A percentile compares a stretch with the other conserved stretches of the same genome.
phyloP scores from a whole-genome alignment of 1,284 basidiomycete genomes.

The Cryptococcus sp. region DNA sequence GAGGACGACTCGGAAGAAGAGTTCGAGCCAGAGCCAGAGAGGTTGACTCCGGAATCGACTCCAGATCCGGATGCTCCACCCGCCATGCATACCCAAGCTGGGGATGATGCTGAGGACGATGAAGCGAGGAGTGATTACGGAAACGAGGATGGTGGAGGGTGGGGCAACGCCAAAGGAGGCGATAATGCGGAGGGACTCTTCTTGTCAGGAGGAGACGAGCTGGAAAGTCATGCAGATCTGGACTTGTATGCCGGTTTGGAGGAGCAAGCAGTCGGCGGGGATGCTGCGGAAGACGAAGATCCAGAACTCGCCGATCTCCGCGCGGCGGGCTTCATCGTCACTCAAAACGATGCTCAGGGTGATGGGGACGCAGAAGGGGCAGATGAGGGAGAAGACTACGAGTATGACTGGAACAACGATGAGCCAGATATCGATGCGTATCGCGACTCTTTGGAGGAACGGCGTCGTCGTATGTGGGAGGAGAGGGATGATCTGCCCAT shows the following conservation, averaged over 20 bases:
- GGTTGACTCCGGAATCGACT: constrained; percentile 42
- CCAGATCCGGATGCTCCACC: constrained; percentile 16
- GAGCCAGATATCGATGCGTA: constrained; percentile 16
- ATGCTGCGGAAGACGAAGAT: constrained; percentile 9
- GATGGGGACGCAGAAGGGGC: constrained; percentile 18
- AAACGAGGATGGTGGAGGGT: constrained; percentile 7
- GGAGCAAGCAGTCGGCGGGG: constrained; percentile 6
- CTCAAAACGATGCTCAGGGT: constrained; percentile 4
- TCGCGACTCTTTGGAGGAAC: constrained; percentile 21
- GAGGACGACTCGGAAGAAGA: constrained; percentile 45
- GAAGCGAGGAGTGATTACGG: constrained; percentile 17
- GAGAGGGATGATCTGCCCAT: constrained; percentile 28
- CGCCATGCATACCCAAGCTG: constrained; percentile 3
- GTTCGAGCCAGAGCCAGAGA: constrained; percentile 39
- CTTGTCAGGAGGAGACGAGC: constrained; percentile 17
- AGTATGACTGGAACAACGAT: constrained; percentile 25
- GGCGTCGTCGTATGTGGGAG: constrained; percentile 26
- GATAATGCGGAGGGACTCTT: constrained; percentile 21
- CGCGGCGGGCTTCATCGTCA: constrained; percentile 15
- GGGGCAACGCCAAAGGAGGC: background rate
- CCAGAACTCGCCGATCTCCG: constrained; percentile 14
- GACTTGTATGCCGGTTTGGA: background rate
- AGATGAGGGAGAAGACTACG: constrained; percentile 29
- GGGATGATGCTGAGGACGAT: constrained; percentile 12
- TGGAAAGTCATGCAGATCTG: constrained; percentile 7